These are phyloP conservation scores for Coemansia umbellata DNA, from an alignment of 192 early-diverging fungal species.

Conservation along the genomic window DNA sequence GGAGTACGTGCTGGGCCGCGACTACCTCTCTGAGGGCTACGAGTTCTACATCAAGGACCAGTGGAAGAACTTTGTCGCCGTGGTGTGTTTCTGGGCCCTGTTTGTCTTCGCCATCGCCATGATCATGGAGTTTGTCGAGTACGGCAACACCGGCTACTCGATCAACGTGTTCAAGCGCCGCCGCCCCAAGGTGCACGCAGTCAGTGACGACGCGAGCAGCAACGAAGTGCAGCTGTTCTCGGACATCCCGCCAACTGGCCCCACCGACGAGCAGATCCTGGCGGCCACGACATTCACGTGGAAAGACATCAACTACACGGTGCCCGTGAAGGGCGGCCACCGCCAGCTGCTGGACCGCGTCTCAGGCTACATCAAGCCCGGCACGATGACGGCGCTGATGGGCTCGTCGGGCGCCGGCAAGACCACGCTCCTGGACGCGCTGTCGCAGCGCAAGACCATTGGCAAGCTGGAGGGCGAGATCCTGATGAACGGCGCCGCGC, in stretches of 20 bases:
- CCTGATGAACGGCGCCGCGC: conserved; percentile 59
- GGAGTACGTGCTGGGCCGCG: conserved; percentile 55
- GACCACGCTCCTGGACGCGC: conserved; percentile 71
- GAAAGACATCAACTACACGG: conserved; percentile 59
- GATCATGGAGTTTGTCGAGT: conserved; percentile 63
- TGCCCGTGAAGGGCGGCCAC: conserved; percentile 53
- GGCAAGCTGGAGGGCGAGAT: conserved; percentile 62
- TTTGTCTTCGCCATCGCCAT: conserved; percentile 32
- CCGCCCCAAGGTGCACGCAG: conserved; percentile 17
- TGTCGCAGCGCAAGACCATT: conserved; percentile 75
- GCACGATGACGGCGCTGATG: conserved; percentile 81
- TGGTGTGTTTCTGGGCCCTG: conserved; percentile 43
- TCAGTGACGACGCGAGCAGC: conserved; percentile 13
- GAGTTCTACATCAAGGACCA: conserved; percentile 57
- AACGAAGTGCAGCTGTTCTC: conserved; percentile 12
- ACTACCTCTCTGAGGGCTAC: conserved; percentile 56
- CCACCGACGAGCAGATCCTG: conserved; percentile 48
- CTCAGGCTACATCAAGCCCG: conserved; percentile 70
- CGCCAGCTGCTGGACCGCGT: conserved; percentile 60
- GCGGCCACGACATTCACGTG: conserved; percentile 61
- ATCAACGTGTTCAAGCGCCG: conserved; percentile 53
- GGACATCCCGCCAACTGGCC: conserved; percentile 9
- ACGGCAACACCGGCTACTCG: conserved; percentile 53
- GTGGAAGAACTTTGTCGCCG: conserved; percentile 60
- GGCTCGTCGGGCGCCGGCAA: conserved; percentile 66